Base-by-base conservation (phyloP, 2,329 filamentous ascomycete species). In the Penicillium sp. region DNA sequence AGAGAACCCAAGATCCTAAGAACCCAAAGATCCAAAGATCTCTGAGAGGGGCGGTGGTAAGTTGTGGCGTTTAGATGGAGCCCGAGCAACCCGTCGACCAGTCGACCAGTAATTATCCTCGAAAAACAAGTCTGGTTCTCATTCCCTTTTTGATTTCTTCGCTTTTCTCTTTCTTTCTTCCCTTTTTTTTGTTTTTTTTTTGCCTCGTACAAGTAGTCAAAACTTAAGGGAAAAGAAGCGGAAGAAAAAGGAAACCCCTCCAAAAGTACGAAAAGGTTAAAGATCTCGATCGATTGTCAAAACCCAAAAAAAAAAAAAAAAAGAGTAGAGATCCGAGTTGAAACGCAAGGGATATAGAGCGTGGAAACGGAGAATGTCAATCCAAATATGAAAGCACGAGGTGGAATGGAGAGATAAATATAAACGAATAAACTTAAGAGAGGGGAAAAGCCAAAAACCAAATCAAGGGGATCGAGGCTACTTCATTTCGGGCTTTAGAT, bases 291-390 rank as follows among this genome's bases (percentile, higher is more conserved):
- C 23, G 23, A 23, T 23, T 30, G 29, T 41, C 18, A 34, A 48
- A 40, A 23, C 27, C 16, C 10, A 29, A 54, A 47, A 44, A 52
- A 32, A 47, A 41, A 35, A 23, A 41, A 44, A 49, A 42, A 53
- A 40, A 51, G 47, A 43, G 47, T 51, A 54, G 23, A 57, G 60
- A 60, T 60, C 53, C 51, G n/a, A 39, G 59, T 57, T n/a, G 53
- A 30, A 27, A 67, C 61, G 65, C 61, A 65, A 67, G 67, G 67
- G 65, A 62, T 63, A 56, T 54, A 44, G 47, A 64, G 67, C 68
- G 68, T 70, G 69, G 68, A 62, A 65, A 58, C 35, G 46, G 55
- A 39, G 59, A 62, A 64, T 64, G 61, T 61, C 50, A 59, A 61
- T 61, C 60, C 53, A 61, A 59, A 41, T 59, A 63, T 63, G 60